These are phyloP conservation scores for Myriosclerotinia curreyana DNA, from an alignment of 2,329 filamentous ascomycete species.

Conservation along the genomic window DNA sequence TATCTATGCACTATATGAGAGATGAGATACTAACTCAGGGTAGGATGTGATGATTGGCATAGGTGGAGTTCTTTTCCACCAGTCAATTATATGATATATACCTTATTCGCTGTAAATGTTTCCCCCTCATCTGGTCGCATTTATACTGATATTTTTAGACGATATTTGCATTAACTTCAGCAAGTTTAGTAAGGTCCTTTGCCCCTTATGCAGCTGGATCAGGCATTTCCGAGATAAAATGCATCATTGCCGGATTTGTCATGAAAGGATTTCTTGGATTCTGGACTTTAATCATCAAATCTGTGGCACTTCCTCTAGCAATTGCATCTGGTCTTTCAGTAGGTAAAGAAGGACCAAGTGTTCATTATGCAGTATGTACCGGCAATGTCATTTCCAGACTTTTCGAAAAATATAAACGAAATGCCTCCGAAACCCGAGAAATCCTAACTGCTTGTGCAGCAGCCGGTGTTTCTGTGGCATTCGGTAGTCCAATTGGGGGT, in stretches of 20 bases:
- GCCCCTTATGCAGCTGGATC: constrained; percentile 95
- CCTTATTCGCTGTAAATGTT: constrained; percentile 69
- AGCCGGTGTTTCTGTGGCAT: constrained; percentile 92
- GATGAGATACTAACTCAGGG: constrained; percentile 27
- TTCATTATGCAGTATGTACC: constrained; percentile 98
- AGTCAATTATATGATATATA: constrained; percentile 84
- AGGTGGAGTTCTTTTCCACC: constrained; percentile 76
- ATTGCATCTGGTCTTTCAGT: constrained; percentile 94
- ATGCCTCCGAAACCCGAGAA: constrained; percentile 91
- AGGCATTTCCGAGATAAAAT: constrained; percentile 98
- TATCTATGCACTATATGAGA: not conserved
- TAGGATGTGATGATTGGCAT: constrained; percentile 85
- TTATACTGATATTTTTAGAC: constrained; percentile 47
- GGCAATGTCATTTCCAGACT: constrained; percentile 93
- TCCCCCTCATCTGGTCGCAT: not conserved
- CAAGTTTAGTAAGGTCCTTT: constrained; percentile 82
- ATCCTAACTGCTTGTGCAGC: constrained; percentile 93
- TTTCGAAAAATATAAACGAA: constrained; percentile 87
- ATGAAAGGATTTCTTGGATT: constrained; percentile 97
- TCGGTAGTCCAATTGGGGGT: constrained; percentile 94
- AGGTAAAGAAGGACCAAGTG: constrained; percentile 94
- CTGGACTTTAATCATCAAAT: constrained; percentile 92
- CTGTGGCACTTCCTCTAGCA: constrained; percentile 80
- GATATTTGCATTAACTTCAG: constrained; percentile 77
- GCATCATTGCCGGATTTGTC: constrained; percentile 96